Evolutionary conservation across 2,329 filamentous ascomycete genomes (phyloP).

Genomic region (Polychaeton citri): DNA sequence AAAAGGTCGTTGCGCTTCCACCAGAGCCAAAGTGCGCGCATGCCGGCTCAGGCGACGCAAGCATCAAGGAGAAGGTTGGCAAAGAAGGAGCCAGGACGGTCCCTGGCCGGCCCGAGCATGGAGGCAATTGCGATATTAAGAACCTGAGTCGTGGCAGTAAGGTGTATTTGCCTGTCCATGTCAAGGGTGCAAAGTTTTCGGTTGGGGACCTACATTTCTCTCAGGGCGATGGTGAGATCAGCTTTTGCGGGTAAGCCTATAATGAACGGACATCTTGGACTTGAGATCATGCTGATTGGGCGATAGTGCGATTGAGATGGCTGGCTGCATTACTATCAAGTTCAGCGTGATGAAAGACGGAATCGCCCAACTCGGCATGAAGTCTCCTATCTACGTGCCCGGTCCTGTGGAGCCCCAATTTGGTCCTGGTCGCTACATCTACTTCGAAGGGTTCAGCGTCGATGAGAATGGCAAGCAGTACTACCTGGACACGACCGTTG

Average conservation of each 20-base stretch:
- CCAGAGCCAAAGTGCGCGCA: conserved; percentile 61
- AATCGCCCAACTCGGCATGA: conserved; percentile 59
- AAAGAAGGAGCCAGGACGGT: conserved; percentile 74
- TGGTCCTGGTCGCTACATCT: conserved; percentile 66
- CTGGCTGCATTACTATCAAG: conserved; percentile 79
- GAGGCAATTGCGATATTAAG: conserved; percentile 87
- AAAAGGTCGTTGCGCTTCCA: conserved; percentile 62
- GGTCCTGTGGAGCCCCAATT: conserved; percentile 84
- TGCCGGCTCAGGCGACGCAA: conserved; percentile 47
- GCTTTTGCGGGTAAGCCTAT: conserved; percentile 36
- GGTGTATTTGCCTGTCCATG: conserved; percentile 78
- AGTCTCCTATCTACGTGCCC: conserved; percentile 72
- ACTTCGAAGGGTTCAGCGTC: conserved; percentile 83
- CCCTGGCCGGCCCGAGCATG: conserved; percentile 71
- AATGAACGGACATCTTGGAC: too few relatives aligned
- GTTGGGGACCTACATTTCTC: conserved; percentile 83
- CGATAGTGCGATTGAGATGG: conserved; percentile 70
- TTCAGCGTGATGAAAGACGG: conserved; percentile 79
- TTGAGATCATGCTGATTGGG: too few relatives aligned
- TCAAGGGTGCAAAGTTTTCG: conserved; percentile 74
- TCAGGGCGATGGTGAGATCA: conserved; percentile 83
- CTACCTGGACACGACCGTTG: conserved; percentile 74
- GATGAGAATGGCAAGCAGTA: conserved; percentile 82
- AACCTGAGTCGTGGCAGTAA: conserved; percentile 68
- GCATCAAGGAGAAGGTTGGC: conserved; percentile 53